Conservation (phyloP, 2,329 filamentous ascomycete species). For the Microsporum canis region DNA sequence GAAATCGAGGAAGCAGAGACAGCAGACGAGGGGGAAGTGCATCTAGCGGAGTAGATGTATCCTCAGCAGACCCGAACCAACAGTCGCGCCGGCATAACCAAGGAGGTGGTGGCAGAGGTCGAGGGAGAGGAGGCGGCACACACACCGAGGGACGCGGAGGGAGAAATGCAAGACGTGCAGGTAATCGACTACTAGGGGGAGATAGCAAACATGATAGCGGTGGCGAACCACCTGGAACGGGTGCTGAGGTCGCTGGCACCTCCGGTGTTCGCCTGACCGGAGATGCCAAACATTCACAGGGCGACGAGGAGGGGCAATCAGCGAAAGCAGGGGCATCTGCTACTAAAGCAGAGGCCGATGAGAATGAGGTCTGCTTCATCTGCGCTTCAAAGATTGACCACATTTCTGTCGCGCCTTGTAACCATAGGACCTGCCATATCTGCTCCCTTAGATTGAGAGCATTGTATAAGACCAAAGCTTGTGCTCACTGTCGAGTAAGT, state of each 20-base stretch:
- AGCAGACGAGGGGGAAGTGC: constrained; percentile 6
- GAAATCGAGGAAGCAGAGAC: constrained; percentile 7
- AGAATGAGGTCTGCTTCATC: constrained; percentile 89
- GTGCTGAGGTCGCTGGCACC: constrained; percentile 28
- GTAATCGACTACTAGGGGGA: constrained; percentile 5
- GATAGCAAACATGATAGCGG: constrained; percentile 24
- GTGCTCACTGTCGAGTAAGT: constrained; percentile 83
- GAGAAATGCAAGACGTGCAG: constrained; percentile 1
- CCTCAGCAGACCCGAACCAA: neutral
- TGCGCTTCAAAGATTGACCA: constrained; percentile 85
- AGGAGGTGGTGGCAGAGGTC: neutral
- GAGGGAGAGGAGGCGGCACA: neutral
- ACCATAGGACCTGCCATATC: constrained; percentile 93
- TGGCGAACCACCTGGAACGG: constrained; percentile 30
- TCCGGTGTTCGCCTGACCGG: constrained; percentile 39
- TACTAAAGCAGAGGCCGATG: constrained; percentile 41
- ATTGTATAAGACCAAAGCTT: constrained; percentile 91
- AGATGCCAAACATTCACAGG: constrained; percentile 33
- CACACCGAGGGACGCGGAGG: neutral
- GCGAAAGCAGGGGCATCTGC: constrained; percentile 7
- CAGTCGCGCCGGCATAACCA: neutral
- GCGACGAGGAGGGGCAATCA: constrained; percentile 16
- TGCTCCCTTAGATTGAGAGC: constrained; percentile 84
- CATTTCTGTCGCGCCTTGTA: constrained; percentile 82
- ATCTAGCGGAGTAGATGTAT: neutral